phyloP scores from a whole-genome alignment of 768 basidiomycete genomes.

The Xerocomellus amylosporus region DNA sequence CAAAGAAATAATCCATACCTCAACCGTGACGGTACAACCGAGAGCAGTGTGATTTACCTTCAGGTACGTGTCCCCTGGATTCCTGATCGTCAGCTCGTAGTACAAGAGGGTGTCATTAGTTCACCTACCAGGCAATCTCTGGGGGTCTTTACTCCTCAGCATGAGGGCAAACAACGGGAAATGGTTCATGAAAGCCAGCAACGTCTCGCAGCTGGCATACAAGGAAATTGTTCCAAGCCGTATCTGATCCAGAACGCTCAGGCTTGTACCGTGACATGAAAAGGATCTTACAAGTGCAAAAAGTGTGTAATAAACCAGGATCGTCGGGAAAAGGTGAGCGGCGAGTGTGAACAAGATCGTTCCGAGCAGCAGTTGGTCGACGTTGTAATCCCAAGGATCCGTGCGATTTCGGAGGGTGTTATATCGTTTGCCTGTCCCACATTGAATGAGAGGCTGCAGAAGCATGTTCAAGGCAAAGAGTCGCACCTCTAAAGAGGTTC shows the following conservation, averaged over 20 bases:
- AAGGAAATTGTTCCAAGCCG: conserved; percentile 53
- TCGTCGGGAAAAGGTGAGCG: conserved; percentile 80
- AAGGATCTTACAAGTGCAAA: conserved; percentile 59
- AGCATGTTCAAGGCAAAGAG: background rate
- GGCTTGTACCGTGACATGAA: background rate
- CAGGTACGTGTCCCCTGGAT: conserved; percentile 29
- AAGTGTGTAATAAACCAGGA: conserved; percentile 79
- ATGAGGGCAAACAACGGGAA: conserved; percentile 90
- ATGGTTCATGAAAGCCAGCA: conserved; percentile 81
- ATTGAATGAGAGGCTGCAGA: background rate
- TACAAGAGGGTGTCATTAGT: background rate
- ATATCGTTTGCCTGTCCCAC: conserved; percentile 70
- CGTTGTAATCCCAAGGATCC: conserved; percentile 87
- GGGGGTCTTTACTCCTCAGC: conserved; percentile 79
- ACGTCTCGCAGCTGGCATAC: conserved; percentile 61
- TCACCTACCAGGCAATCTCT: conserved; percentile 69
- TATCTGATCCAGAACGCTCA: conserved; percentile 36
- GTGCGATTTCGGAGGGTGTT: conserved; percentile 86
- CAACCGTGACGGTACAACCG: conserved; percentile 20
- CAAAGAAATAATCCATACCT: conserved; percentile 10
- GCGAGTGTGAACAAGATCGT: conserved; percentile 84
- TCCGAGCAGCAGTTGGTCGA: conserved; percentile 93
- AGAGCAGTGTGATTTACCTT: conserved; percentile 25
- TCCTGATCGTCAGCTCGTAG: background rate
- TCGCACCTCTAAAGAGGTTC: conserved; percentile 85